These are phyloP conservation scores for Pleurotus tuber-regium DNA, from an alignment of 768 basidiomycete genomes.

Conservation along the genomic window DNA sequence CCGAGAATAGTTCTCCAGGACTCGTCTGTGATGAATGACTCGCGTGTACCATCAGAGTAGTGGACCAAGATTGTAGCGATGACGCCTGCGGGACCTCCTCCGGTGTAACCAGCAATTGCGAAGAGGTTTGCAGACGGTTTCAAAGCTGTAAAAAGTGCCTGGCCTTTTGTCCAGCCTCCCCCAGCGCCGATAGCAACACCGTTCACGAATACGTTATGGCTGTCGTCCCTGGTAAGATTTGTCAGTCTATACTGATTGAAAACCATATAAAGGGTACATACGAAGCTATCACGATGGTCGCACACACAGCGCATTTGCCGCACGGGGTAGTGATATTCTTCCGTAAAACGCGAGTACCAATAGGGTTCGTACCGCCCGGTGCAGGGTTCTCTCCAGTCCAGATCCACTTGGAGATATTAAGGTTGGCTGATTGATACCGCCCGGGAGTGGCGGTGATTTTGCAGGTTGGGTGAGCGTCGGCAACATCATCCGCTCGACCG, in stretches of 20 bases:
- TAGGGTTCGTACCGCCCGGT: neutral
- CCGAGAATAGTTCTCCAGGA: neutral
- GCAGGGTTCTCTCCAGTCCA: constrained; percentile 4
- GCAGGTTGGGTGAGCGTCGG: neutral
- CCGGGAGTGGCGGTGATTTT: neutral
- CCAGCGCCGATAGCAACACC: neutral
- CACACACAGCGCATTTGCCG: too few relatives aligned
- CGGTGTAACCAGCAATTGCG: neutral
- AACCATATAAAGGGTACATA: neutral
- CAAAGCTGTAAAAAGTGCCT: neutral
- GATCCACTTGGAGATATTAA: neutral
- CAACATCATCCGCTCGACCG: neutral
- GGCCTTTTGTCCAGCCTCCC: neutral
- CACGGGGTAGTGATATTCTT: neutral
- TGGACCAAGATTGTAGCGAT: neutral
- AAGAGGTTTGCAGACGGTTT: neutral
- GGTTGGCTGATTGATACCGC: neutral
- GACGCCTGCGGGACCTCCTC: neutral
- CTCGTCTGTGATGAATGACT: neutral
- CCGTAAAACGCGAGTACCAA: neutral
- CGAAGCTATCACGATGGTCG: neutral
- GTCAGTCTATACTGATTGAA: too few relatives aligned
- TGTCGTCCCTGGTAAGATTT: neutral
- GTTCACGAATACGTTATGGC: neutral
- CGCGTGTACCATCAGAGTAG: neutral